phyloP scores from a whole-genome alignment of 176 grass and related monocot genomes.

The Pharus latifolius region DNA sequence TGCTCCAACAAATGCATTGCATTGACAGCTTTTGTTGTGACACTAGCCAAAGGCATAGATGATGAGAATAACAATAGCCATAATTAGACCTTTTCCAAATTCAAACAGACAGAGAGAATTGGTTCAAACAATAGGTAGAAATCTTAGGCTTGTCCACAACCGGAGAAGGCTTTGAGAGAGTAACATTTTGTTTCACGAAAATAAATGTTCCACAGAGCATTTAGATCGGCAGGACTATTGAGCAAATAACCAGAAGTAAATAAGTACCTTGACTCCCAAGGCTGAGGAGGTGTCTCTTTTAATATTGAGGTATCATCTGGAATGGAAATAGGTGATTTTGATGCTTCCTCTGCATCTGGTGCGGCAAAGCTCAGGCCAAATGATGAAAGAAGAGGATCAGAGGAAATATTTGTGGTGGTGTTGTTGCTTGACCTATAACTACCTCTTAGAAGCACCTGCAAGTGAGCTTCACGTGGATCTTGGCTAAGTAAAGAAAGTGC shows the following conservation, averaged over 20 bases:
- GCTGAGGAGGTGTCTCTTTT: constrained; percentile 39
- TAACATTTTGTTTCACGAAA: background rate
- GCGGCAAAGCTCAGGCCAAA: constrained; percentile 57
- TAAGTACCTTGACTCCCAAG: constrained; percentile 80
- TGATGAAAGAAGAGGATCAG: constrained; percentile 85
- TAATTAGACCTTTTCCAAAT: background rate
- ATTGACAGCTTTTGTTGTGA: too few species aligned
- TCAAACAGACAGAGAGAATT: background rate
- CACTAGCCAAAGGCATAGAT: background rate
- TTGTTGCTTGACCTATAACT: constrained; percentile 34
- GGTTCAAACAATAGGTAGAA: background rate
- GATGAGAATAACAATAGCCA: background rate
- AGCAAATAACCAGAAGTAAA: background rate
- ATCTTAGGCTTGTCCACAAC: background rate
- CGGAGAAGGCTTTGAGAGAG: background rate
- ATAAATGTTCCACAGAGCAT: background rate
- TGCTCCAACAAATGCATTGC: background rate
- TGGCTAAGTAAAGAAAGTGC: constrained; percentile 58
- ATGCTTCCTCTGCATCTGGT: constrained; percentile 48
- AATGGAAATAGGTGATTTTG: constrained; percentile 55
- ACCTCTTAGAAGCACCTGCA: constrained; percentile 77
- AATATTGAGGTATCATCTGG: constrained; percentile 26
- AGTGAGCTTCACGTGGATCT: constrained; percentile 68
- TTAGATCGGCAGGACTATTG: background rate
- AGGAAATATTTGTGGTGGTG: constrained; percentile 51